These are phyloP conservation scores for Coffea eugenioides DNA, from an alignment of 257 asterid genomes.

Conservation along the genomic window DNA sequence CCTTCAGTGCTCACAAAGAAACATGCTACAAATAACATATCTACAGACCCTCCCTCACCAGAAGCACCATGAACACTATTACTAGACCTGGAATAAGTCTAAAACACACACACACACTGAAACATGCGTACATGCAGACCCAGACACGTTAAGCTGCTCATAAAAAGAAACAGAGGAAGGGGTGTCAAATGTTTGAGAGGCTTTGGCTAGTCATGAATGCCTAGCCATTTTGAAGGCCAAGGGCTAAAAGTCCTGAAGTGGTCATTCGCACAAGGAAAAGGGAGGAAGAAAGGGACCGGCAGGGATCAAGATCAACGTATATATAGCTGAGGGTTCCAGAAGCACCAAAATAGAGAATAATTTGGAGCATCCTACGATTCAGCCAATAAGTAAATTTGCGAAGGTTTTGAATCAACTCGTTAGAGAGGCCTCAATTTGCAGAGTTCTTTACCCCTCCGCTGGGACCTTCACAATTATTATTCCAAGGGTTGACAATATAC, in stretches of 20 bases:
- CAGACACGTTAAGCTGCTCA: background rate
- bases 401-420: constrained; percentile 46
- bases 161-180: background rate
- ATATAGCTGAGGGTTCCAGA: no score
- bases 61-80: background rate
- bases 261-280: background rate
- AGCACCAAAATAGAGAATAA: no score
- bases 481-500: background rate
- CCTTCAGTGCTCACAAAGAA: no score
- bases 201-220: background rate
- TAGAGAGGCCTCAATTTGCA: constrained; percentile 62
- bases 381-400: no score
- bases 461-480: constrained; percentile 67
- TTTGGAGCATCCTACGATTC: no score
- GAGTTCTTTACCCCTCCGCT: constrained; percentile 68
- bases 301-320: background rate
- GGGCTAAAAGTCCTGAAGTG: background rate
- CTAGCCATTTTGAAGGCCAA: background rate
- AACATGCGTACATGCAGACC: background rate
- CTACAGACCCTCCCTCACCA: background rate
- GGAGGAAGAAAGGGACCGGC: background rate
- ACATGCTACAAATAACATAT: no score
- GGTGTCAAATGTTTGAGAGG: background rate
- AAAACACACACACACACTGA: background rate
- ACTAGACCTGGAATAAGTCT: background rate